A percentile compares a stretch with the other conserved stretches of the same genome.
phyloP scores from a whole-genome alignment of 768 basidiomycete genomes.

The Russula griseocarnosa region DNA sequence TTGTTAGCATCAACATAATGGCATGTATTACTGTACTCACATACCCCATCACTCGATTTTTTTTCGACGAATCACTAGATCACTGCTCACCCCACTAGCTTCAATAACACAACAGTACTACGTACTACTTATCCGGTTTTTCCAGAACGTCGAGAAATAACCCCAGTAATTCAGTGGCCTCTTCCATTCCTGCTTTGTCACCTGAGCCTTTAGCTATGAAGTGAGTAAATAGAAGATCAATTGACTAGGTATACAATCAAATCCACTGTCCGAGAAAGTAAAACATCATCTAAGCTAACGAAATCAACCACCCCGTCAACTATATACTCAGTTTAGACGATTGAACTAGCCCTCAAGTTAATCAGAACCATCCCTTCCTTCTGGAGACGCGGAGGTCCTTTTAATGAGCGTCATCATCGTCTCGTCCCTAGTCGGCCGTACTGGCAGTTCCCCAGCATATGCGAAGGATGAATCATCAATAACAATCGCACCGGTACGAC shows the following conservation, averaged over 20 bases:
- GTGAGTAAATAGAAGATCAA: no score
- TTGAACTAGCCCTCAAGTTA: no score
- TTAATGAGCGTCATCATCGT: conserved; percentile 25
- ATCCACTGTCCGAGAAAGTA: background rate
- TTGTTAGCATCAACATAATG: background rate
- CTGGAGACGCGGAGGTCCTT: background rate
- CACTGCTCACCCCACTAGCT: background rate
- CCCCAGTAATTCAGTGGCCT: no score
- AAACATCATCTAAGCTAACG: background rate
- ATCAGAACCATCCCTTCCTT: background rate
- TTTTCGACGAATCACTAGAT: background rate
- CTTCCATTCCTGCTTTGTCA: no score
- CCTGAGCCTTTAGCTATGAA: no score
- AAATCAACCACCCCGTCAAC: background rate
- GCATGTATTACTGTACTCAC: no score
- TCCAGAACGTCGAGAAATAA: no score
- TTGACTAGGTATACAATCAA: background rate
- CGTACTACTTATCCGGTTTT: background rate
- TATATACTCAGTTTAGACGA: background rate
- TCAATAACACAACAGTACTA: background rate
- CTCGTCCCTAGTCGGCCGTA: conserved; percentile 5
- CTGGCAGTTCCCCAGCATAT: background rate
- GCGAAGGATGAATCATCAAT: conserved; percentile 19
- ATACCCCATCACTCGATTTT: background rate
- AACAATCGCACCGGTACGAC: conserved; percentile 27